phyloP scores from a whole-genome alignment of 345 rosid genomes.

The Kandelia obovata region DNA sequence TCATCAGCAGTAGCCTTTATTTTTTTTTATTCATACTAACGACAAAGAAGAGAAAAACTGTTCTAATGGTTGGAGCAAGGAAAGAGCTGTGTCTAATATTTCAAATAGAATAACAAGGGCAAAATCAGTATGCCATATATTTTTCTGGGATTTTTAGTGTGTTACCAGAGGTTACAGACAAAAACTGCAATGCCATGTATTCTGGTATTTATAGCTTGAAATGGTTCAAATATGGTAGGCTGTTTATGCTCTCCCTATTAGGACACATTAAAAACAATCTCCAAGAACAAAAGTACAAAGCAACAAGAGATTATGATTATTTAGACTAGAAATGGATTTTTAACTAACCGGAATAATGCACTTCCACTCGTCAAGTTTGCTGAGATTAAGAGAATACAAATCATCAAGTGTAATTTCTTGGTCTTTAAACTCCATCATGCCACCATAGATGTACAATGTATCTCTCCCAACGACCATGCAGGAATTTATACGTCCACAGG shows the following conservation, averaged over 20 bases:
- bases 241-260: neutral
- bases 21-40: no score
- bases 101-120: no score
- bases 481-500: slow-evolving; percentile 94
- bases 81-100: neutral
- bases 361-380: slow-evolving; percentile 99
- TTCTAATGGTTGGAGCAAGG: no score
- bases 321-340: slow-evolving; percentile 17
- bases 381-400: slow-evolving; percentile 85
- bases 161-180: no score
- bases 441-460: slow-evolving; percentile 84
- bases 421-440: slow-evolving; percentile 97
- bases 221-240: neutral
- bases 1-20: no score
- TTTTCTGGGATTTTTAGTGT: no score
- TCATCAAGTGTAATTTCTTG: slow-evolving; percentile 89
- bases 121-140: no score
- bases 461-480: slow-evolving; percentile 92
- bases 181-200: no score
- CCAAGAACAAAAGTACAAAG: neutral
- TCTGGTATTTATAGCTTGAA: no score
- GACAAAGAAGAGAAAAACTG: no score
- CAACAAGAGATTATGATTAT: neutral
- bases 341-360: slow-evolving; percentile 87
- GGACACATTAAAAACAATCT: neutral